Conservation (phyloP, 177 flowering plant genomes). For the Vitis hybrid region DNA sequence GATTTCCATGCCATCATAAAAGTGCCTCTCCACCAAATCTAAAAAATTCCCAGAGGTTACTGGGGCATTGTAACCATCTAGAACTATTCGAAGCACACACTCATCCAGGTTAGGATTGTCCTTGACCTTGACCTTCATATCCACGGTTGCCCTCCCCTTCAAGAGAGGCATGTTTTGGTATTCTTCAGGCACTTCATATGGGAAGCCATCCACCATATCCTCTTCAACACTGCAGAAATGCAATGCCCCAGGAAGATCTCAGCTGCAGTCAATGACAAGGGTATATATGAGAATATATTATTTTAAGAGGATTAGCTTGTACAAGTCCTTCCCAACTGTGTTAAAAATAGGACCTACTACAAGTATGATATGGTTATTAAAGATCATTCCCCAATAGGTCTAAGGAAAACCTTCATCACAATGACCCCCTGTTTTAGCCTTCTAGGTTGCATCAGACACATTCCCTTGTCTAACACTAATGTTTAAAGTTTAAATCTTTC, state of each 20-base stretch:
- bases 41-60: constrained; percentile 95
- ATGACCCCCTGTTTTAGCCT: neutral
- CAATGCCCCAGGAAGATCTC: constrained; percentile 99
- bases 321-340: constrained; percentile 23
- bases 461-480: too few relatives aligned
- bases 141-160: constrained; percentile 94
- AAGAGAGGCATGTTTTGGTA: constrained; percentile 80
- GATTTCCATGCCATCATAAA: constrained; percentile 98
- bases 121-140: constrained; percentile 95
- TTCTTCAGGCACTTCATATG: constrained; percentile 95
- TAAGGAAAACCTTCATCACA: neutral
- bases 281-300: constrained; percentile 67
- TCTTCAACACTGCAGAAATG: constrained; percentile 99
- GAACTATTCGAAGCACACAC: constrained; percentile 79
- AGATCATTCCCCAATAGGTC: too few relatives aligned
- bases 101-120: constrained; percentile 92
- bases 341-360: neutral
- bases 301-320: constrained; percentile 20
- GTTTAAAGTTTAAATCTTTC: too few relatives aligned
- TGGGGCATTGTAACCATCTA: constrained; percentile 98
- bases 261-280: constrained; percentile 99
- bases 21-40: constrained; percentile 92
- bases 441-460: neutral
- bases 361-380: neutral
- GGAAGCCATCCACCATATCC: constrained; percentile 99